Base-by-base conservation (phyloP, 2,329 filamentous ascomycete genomes). In the Colletotrichum siamense region DNA sequence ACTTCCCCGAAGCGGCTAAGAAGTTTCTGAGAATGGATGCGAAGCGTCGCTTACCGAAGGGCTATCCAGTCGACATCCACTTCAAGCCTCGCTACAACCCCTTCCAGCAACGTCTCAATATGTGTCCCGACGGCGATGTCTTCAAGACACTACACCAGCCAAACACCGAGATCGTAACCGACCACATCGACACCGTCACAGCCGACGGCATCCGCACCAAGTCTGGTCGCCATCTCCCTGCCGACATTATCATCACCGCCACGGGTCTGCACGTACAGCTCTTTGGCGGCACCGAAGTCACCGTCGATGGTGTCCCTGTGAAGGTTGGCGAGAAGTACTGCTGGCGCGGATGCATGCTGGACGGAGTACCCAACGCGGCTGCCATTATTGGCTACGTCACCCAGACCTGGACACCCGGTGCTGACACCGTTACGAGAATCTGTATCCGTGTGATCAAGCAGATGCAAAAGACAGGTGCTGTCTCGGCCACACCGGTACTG, bases 91-190 rank as follows among this genome's bases (percentile, higher is more conserved):
- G 82, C 3, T 94, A 95, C 79, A 88, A 90, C 52, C 93, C 93
- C 0, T 93, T 94, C 88, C 90, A 95, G 71, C 95, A 98, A 82
- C 91, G 95, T 0, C 86, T 97, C 9, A 97, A 95, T 80, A 86
- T 95, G 76, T 93, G 84, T 22, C 89, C 89, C 0, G 87, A 90
- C 66, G 89, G 87, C 12, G 91, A 92, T 79, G 92, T 92, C 79
- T 92, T 88, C 83, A 81, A 87, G 62, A 85, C 88, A 0, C 78
- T 92, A 4, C 85, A 86, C 66, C 82, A 81, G 2, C 83, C 85
- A 3, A 89, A 89, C 71, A 83, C 85, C 3, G 82, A 87, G 36
- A 81, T 92, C 4, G 86, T 89, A 2, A 92, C 91, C 0, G 90
- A 88, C 70, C 85, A 82, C 1, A 91, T 93, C 79, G 84, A 88